Percentiles rank a stretch among this genome's conserved stretches.
These are phyloP conservation scores for Amoeboaphelidium protococcarum DNA, from an alignment of 371 early-diverging fungal genomes.

Conservation along the genomic window DNA sequence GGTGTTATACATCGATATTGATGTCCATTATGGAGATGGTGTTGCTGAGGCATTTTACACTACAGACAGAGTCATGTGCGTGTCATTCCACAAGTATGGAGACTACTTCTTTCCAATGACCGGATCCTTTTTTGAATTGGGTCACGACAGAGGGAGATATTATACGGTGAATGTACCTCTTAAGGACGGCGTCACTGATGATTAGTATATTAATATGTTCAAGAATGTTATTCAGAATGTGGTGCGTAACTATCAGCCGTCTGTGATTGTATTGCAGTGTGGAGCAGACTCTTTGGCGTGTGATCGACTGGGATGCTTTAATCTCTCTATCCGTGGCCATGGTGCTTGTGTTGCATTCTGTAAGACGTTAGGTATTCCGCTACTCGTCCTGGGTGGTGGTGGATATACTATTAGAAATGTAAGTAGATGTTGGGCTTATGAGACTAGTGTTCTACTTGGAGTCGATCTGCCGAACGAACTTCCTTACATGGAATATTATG, in stretches of 20 bases:
- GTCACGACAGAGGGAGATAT: slow-evolving; percentile 51
- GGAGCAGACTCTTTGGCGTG: slow-evolving; percentile 98
- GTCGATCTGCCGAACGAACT: slow-evolving; percentile 44
- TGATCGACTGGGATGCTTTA: slow-evolving; percentile 96
- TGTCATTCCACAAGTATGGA: slow-evolving; percentile 96
- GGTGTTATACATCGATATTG: slow-evolving; percentile 97
- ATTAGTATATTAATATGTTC: slow-evolving; percentile 65
- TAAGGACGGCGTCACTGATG: slow-evolving; percentile 92
- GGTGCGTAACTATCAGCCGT: slow-evolving; percentile 82
- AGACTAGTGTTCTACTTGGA: slow-evolving; percentile 74
- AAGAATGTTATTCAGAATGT: slow-evolving; percentile 29
- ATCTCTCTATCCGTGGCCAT: slow-evolving; percentile 73
- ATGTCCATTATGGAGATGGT: slow-evolving; percentile 99
- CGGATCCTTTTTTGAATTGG: slow-evolving; percentile 51
- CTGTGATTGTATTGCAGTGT: slow-evolving; percentile 94
- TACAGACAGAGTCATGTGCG: slow-evolving; percentile 96
- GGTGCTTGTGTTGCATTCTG: slow-evolving; percentile 81
- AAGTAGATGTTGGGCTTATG: slow-evolving; percentile 89
- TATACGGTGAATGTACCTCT: slow-evolving; percentile 95
- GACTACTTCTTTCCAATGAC: slow-evolving; percentile 94
- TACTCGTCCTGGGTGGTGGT: slow-evolving; percentile 93
- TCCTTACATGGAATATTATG: slow-evolving; percentile 81
- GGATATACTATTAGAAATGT: slow-evolving; percentile 98
- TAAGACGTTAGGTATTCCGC: slow-evolving; percentile 69
- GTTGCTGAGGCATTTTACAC: slow-evolving; percentile 99